These are phyloP conservation scores for Hymenoscyphus occultus DNA, from an alignment of 2,329 filamentous ascomycete species.

Conservation along the genomic window DNA sequence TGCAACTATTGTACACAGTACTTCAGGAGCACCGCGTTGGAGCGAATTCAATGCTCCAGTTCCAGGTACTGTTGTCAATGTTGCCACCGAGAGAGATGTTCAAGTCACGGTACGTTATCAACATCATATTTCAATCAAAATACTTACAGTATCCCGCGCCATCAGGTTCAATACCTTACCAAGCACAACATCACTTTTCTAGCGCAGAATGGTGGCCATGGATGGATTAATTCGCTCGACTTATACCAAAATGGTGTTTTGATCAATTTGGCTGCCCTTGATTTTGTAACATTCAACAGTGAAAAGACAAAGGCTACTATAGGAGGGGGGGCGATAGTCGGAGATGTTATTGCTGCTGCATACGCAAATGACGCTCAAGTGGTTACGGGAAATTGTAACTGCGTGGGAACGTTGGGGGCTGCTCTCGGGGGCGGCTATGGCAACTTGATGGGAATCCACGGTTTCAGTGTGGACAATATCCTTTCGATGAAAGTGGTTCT, in stretches of 20 bases:
- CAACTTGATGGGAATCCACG: slow-evolving; percentile 5
- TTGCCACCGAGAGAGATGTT: slow-evolving; percentile 11
- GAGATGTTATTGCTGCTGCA: background rate
- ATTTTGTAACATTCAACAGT: slow-evolving; percentile 5
- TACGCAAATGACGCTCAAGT: slow-evolving; percentile 6
- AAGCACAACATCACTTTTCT: background rate
- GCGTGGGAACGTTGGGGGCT: slow-evolving; percentile 5
- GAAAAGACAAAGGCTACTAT: background rate
- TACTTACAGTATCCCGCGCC: no score
- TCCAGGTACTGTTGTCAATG: slow-evolving; percentile 11
- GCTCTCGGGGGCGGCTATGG: slow-evolving; percentile 4
- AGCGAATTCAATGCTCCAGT: slow-evolving; percentile 12
- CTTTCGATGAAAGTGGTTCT: background rate
- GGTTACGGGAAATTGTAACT: slow-evolving; percentile 7
- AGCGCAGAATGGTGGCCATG: slow-evolving; percentile 8
- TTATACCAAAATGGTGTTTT: background rate
- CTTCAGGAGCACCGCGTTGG: slow-evolving; percentile 5
- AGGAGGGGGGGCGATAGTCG: background rate
- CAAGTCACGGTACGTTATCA: slow-evolving; percentile 5
- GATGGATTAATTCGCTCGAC: background rate
- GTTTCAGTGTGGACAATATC: slow-evolving; percentile 7
- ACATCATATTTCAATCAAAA: no score
- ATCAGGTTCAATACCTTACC: background rate
- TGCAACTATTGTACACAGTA: background rate
- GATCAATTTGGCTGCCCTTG: slow-evolving; percentile 4